Percentiles rank a stretch among this genome's conserved stretches.
Conservation (phyloP, 371 early-diverging fungal species). For the Mortierella polycephala region DNA sequence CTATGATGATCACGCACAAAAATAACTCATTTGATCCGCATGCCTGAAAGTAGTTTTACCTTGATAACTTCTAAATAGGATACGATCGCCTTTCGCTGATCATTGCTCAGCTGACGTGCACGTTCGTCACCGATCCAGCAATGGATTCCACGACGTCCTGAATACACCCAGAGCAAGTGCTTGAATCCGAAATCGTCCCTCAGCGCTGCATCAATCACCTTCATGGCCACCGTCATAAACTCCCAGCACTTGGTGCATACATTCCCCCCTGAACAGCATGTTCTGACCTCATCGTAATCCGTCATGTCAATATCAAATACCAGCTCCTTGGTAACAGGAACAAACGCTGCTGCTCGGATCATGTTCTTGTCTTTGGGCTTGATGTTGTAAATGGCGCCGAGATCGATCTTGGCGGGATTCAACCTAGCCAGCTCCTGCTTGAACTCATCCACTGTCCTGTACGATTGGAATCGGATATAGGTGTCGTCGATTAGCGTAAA, state of each 20-base stretch:
- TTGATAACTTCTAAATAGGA: slow-evolving; percentile 87
- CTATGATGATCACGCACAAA: too few relatives aligned
- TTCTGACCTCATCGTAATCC: slow-evolving; percentile 97
- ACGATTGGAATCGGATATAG: slow-evolving; percentile 93
- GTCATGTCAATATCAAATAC: slow-evolving; percentile 99
- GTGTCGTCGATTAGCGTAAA: slow-evolving; percentile 84
- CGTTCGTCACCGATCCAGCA: slow-evolving; percentile 98
- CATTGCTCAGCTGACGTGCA: slow-evolving; percentile 81
- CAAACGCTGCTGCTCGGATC: slow-evolving; percentile 76
- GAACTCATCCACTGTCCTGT: slow-evolving; percentile 75
- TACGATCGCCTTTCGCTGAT: slow-evolving; percentile 88
- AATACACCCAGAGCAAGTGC: slow-evolving; percentile 96
- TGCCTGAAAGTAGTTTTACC: slow-evolving; percentile 56
- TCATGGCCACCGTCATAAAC: slow-evolving; percentile 94
- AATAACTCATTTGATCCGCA: slow-evolving; percentile 20
- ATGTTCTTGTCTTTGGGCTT: slow-evolving; percentile 87
- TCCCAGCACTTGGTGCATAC: slow-evolving; percentile 95
- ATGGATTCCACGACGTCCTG: slow-evolving; percentile 99
- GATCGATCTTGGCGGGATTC: slow-evolving; percentile 95
- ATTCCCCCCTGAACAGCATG: slow-evolving; percentile 93
- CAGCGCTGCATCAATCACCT: slow-evolving; percentile 81
- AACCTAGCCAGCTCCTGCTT: slow-evolving; percentile 77
- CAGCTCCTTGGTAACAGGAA: slow-evolving; percentile 89
- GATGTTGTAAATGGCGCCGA: slow-evolving; percentile 90
- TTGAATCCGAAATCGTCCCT: slow-evolving; percentile 97